Conservation (phyloP, 2,329 filamentous ascomycete genomes). For the Colletotrichum lentis region DNA sequence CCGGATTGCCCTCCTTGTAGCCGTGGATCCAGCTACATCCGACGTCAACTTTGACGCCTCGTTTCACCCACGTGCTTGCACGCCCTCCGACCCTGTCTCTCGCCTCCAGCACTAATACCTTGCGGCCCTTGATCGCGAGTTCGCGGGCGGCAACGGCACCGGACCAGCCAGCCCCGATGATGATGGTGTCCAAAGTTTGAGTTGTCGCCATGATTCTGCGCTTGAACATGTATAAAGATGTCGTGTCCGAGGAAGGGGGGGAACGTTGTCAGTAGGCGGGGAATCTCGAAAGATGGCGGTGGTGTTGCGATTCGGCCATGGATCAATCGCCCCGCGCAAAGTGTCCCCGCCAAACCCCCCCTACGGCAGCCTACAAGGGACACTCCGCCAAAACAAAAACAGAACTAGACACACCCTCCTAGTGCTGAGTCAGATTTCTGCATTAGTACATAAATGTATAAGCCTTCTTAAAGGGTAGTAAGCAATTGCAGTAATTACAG, state of each 20-base stretch:
- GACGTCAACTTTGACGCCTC: conserved; percentile 32
- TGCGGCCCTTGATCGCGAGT: conserved; percentile 27
- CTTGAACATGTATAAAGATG: conserved; percentile 17
- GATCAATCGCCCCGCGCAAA: conserved; percentile 18
- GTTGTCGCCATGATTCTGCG: conserved; percentile 26
- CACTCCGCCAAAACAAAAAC: no score
- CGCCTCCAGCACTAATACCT: conserved; percentile 35
- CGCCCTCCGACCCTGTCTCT: conserved; percentile 37
- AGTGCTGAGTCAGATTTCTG: no score
- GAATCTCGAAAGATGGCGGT: background rate
- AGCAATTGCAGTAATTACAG: no score
- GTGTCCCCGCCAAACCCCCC: conserved; percentile 13
- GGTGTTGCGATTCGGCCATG: conserved; percentile 11
- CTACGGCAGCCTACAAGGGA: no score
- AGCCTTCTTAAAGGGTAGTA: no score
- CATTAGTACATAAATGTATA: no score
- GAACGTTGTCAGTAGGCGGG: background rate
- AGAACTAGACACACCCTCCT: no score
- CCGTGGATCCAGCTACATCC: conserved; percentile 37
- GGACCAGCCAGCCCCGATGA: conserved; percentile 37
- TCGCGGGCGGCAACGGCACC: conserved; percentile 30
- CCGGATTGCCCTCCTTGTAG: conserved; percentile 32
- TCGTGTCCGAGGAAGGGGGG: background rate
- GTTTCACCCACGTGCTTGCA: conserved; percentile 32
- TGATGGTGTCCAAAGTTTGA: conserved; percentile 31